Conservation (phyloP, 208 protist genomes). For the Angomonas ambiguus region DNA sequence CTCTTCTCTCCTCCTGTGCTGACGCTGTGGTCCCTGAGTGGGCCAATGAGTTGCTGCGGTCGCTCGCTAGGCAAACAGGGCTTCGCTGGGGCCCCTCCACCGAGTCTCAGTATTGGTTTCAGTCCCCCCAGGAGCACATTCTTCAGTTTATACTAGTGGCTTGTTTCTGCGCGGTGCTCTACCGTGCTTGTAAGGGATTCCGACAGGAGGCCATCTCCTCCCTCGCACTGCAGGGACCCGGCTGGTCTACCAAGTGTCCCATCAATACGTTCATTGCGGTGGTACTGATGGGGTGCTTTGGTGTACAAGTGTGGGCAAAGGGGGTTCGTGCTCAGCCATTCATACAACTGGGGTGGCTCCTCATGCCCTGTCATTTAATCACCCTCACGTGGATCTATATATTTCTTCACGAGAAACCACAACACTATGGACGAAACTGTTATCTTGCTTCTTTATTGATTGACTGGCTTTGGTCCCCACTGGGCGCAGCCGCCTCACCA, state of each 20-base stretch:
- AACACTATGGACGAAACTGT: conserved; percentile 37
- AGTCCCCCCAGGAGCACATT: conserved; percentile 58
- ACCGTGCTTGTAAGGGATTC: conserved; percentile 31
- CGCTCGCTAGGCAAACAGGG: conserved; percentile 33
- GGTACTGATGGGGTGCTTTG: conserved; percentile 34
- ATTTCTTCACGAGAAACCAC: conserved; percentile 23
- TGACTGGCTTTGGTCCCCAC: conserved; percentile 48
- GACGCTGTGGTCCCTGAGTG: conserved; percentile 41
- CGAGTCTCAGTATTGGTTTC: conserved; percentile 47
- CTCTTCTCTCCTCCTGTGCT: not conserved
- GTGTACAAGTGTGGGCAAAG: conserved; percentile 47
- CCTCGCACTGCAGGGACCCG: conserved; percentile 9
- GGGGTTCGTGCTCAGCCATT: conserved; percentile 35
- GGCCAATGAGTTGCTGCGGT: conserved; percentile 22
- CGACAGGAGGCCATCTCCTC: conserved; percentile 8
- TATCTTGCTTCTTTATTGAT: conserved; percentile 60
- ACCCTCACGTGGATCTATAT: conserved; percentile 50
- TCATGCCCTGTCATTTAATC: conserved; percentile 82
- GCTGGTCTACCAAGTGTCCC: conserved; percentile 25
- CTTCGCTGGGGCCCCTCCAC: conserved; percentile 50
- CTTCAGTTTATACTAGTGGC: conserved; percentile 34
- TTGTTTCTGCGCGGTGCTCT: conserved; percentile 23
- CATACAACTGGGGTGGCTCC: conserved; percentile 76
- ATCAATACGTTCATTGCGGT: conserved; percentile 37
- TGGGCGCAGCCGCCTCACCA: conserved; percentile 26